Base-by-base conservation (phyloP, 164 flowering plant genomes). In the Nymphaea colorata region DNA sequence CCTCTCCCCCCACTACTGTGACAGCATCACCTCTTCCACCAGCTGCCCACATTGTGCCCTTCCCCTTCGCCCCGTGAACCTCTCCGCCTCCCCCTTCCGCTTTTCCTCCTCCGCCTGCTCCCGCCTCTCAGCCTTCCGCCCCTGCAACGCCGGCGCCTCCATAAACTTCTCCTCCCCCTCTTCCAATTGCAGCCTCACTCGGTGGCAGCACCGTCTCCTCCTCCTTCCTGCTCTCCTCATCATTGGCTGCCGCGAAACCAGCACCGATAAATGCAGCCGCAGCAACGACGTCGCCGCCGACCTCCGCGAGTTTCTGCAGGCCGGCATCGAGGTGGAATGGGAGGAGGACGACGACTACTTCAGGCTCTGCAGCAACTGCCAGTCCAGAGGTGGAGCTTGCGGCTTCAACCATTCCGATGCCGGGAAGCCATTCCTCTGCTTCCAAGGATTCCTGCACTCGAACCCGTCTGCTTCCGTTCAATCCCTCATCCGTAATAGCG, bases 391-490 rank as follows among this genome's bases (percentile, higher is more conserved):
- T 41, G 93, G 97, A 0, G 67, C 73, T 51, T 93, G 98, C 59
- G 94, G 95, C 25, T 88, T 77, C 79, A 85, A 88, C 70, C 82
- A 84, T 0, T 78, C 92, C 0, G 83, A 87, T 70, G 86, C 87
- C 2, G 41, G 18, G 0, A 86, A 79, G 68, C 76, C 62, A 6
- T 90, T 92, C 75, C n/a, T 87, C 1, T 93, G 96, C 64, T 85
- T 81, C 59, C 64, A 41, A 4, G 69, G 36, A 41, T 45, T 45
- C 44, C 63, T 12, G 18, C 60, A 10, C 11, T 67, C 3, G 45
- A 43, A 12, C 42, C 76, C 0, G 8, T 75, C 11, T 69, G 80
- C 63, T 63, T 25, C 75, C 0, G 65, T 81, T 15, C 42, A 78
- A 0, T 81, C 78, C 44, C 42, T 84, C 4, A 47, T 81, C 10